Evolutionary conservation across 73 alveolate species (phyloP).

Genomic region (Durusdinium trenchii): DNA sequence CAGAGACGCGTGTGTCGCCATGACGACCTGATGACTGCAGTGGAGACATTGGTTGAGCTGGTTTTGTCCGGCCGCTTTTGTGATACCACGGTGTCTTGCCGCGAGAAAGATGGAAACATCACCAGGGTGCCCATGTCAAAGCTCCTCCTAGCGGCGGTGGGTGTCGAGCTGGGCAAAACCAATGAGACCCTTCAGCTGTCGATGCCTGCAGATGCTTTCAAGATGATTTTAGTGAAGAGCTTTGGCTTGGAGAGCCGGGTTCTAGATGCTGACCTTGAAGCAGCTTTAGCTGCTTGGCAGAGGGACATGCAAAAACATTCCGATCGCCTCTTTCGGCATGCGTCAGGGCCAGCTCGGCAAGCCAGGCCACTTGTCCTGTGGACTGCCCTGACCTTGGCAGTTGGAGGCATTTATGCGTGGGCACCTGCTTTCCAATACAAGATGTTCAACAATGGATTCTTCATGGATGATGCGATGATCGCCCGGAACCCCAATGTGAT

Average conservation of each 20-base stretch:
- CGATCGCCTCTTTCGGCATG: neutral
- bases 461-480: constrained; percentile 92
- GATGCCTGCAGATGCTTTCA: constrained; percentile 24
- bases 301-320: neutral
- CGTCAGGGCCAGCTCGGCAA: neutral
- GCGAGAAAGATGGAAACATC: neutral
- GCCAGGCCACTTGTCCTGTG: neutral
- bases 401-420: constrained; percentile 5
- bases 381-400: neutral
- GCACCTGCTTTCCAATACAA: constrained; percentile 13
- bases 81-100: constrained; percentile 29
- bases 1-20: no score
- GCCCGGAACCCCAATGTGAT: constrained; percentile 62
- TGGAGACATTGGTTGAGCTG: constrained; percentile 13
- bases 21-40: neutral
- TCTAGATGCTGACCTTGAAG: neutral
- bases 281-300: neutral
- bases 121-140: constrained; percentile 33
- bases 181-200: neutral
- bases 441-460: constrained; percentile 42
- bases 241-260: neutral
- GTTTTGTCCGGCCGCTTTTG: constrained; percentile 1
- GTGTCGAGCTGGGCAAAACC: neutral
- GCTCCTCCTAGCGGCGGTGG: constrained; percentile 42
- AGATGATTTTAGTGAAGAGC: neutral